Evolutionary conservation across 176 grass and related monocot genomes (phyloP).

Genomic region (Oryza meyeriana): DNA sequence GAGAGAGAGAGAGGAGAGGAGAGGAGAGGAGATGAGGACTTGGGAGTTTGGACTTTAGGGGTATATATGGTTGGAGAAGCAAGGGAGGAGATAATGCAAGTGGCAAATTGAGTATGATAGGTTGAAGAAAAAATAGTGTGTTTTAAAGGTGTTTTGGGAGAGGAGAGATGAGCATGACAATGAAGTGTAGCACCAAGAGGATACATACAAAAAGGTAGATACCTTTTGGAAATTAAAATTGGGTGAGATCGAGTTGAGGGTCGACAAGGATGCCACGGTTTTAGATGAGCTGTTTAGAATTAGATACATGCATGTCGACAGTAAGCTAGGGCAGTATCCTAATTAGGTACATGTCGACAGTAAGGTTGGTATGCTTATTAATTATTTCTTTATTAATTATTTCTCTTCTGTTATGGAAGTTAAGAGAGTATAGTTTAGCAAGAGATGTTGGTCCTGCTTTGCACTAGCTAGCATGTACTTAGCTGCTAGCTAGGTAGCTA

Average conservation of each 20-base stretch:
- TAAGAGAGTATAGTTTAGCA: neutral
- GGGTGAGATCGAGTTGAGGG: neutral
- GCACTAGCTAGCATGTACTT: neutral
- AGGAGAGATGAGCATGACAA: neutral
- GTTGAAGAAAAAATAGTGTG: neutral
- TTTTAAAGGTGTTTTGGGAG: neutral
- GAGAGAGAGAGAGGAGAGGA: no score
- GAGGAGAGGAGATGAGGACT: neutral
- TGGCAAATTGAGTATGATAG: neutral
- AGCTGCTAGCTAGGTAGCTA: neutral
- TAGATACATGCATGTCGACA: neutral
- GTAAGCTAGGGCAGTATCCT: neutral
- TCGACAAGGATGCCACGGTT: neutral
- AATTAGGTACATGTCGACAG: neutral
- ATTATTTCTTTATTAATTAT: no score
- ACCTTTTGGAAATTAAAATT: neutral
- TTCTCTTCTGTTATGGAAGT: neutral
- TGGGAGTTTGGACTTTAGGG: neutral
- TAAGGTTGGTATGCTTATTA: neutral
- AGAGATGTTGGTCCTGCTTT: neutral
- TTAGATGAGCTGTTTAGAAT: neutral
- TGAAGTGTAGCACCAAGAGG: neutral
- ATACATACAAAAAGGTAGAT: neutral
- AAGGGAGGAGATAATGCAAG: neutral
- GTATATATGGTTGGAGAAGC: neutral